Evolutionary conservation across 192 early-diverging fungal genomes (phyloP), one percentile per base, ranked within the genome.

Genomic region (Coemansia sp.): DNA sequence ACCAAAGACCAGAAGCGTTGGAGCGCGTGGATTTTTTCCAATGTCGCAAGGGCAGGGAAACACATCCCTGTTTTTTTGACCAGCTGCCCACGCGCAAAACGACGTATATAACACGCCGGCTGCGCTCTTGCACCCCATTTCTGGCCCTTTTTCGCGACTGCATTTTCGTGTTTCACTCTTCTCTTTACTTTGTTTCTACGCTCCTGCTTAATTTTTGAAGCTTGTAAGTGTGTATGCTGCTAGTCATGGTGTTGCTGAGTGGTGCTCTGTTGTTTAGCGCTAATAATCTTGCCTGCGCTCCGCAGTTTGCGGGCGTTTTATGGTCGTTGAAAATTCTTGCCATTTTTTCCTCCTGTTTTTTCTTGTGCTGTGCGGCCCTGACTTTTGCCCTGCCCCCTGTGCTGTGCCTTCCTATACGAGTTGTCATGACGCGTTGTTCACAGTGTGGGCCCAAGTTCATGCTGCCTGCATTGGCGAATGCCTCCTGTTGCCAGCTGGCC

Each of bases 101-200:
- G 63, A 34, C 58, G 64, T 73, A 73, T 73, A 58, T 73, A 73
- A 73, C 55, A 21, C 44, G 64, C 60, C 31, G n/a, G 61, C 60
- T 59, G 70, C 70, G 70, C 70, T 63, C 70, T 67, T 40, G 53
- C 37, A 54, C 52, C 52, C 52, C 52, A 28, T 54, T 31, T 25
- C 52, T 54, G 52, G 52, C 52, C 52, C 52, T 63, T 71, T 71
- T 67, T 55, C 53, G 49, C 47, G 66, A 66, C 64, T 60, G 36
- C 58, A 64, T 49, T 61, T 62, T 62, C 56, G 64, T 61, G 58
- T 72, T 61, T 62, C 47, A 25, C 52, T 23, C 52, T 67, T 71
- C 61, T 64, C 44, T 49, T 36, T 46, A 40, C 57, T 64, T 58
- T 25, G 18, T 49, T 58, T 44, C 56, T 58, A 37, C 49, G 21